These are phyloP conservation scores for Fusarium sp. DNA, from an alignment of 2,329 filamentous ascomycete species.

Conservation along the genomic window DNA sequence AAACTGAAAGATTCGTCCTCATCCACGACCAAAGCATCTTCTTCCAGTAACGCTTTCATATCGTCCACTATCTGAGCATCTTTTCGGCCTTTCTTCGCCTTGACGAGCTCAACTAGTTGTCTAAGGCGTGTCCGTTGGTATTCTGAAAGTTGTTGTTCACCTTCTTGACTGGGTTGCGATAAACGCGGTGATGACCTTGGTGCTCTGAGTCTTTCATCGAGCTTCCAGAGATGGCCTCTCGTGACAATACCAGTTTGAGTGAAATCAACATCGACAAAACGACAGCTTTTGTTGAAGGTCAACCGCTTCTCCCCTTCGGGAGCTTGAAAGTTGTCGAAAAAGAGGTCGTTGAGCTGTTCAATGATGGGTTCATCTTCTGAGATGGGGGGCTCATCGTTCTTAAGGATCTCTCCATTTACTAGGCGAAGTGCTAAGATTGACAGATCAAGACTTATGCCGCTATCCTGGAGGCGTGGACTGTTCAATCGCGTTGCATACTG, in stretches of 20 bases:
- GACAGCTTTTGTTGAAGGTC: constrained; percentile 48
- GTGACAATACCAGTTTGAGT: constrained; percentile 35
- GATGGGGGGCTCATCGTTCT: constrained; percentile 46
- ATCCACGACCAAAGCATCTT: constrained; percentile 20
- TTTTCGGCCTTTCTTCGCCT: not conserved
- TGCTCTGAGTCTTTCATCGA: constrained; percentile 35
- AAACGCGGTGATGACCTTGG: constrained; percentile 16
- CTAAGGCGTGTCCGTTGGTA: constrained; percentile 30
- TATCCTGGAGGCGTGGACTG: constrained; percentile 18
- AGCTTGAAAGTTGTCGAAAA: constrained; percentile 41
- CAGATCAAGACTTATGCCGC: constrained; percentile 41
- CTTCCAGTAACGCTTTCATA: constrained; percentile 16
- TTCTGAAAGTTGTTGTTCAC: constrained; percentile 21
- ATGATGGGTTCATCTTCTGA: constrained; percentile 4
- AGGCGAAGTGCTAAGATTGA: constrained; percentile 50
- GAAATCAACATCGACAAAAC: constrained; percentile 39
- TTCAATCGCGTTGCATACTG: constrained; percentile 49
- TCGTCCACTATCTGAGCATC: constrained; percentile 2
- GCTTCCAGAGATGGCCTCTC: constrained; percentile 47
- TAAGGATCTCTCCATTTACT: constrained; percentile 52
- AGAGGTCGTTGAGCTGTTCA: constrained; percentile 23
- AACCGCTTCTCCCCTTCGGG: constrained; percentile 27
- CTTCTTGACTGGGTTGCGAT: constrained; percentile 23
- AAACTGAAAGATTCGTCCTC: constrained; percentile 24
- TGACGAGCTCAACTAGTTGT: constrained; percentile 30